phyloP scores from a whole-genome alignment of 2,329 filamentous ascomycete species.

The Paecilomyces dactylethromorphus region DNA sequence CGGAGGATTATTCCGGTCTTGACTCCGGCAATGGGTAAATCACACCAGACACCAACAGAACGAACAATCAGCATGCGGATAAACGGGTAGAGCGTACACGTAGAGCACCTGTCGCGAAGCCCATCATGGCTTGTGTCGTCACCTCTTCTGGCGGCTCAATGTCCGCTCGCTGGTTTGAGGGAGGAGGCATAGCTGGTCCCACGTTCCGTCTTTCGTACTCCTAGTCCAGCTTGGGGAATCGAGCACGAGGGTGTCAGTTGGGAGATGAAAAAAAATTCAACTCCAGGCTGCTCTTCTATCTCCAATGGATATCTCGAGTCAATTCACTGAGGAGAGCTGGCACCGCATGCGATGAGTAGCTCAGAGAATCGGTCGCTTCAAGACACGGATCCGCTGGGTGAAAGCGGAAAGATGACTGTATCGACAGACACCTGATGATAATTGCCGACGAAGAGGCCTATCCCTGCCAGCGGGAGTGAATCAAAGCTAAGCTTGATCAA shows the following conservation, averaged over 20 bases:
- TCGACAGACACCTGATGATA: neutral
- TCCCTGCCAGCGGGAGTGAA: neutral
- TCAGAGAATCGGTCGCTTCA: neutral
- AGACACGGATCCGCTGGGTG: neutral
- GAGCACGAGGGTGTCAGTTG: neutral
- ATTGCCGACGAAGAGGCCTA: neutral
- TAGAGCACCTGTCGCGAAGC: slow-evolving; percentile 37
- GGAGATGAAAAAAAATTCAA: neutral
- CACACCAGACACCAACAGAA: neutral
- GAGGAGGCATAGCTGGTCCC: slow-evolving; percentile 30
- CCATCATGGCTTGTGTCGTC: slow-evolving; percentile 32
- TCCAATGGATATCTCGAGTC: neutral
- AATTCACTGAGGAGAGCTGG: neutral
- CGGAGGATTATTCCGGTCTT: neutral
- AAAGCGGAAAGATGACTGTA: neutral
- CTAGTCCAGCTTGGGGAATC: neutral
- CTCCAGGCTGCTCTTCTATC: neutral
- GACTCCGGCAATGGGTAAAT: neutral
- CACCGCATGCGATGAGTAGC: neutral
- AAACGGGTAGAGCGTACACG: slow-evolving; percentile 25
- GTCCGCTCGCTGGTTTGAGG: slow-evolving; percentile 30
- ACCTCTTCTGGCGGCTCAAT: slow-evolving; percentile 37
- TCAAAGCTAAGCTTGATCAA: neutral
- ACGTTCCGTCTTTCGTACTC: neutral
- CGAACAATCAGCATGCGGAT: neutral